Conservation (phyloP, 2,329 filamentous ascomycete species). For the Colletotrichum sojae region DNA sequence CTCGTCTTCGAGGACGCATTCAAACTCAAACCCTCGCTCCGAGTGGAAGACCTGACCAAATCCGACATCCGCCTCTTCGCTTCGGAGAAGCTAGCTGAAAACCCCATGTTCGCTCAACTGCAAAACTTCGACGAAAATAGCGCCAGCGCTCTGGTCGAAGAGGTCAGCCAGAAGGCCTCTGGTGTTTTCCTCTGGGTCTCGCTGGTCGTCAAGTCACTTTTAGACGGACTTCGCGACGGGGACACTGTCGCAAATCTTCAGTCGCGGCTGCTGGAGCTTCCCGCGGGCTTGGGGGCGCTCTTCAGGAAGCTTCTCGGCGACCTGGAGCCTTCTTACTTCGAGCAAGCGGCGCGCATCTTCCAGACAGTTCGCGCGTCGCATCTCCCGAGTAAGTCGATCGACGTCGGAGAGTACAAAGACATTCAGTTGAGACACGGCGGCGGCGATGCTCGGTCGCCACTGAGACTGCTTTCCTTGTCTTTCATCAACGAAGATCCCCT, state of each 20-base stretch:
- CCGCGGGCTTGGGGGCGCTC: conserved; percentile 36
- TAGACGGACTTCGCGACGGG: conserved; percentile 28
- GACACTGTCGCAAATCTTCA: conserved; percentile 32
- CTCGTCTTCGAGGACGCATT: conserved; percentile 43
- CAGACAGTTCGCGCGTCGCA: not conserved
- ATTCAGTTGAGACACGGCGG: not conserved
- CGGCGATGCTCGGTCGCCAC: not conserved
- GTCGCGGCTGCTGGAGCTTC: conserved; percentile 31
- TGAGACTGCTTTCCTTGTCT: conserved; percentile 8
- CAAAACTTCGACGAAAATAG: not conserved
- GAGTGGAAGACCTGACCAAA: conserved; percentile 40
- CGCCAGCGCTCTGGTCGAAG: conserved; percentile 21
- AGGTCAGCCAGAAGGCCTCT: conserved; percentile 32
- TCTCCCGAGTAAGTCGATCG: not conserved
- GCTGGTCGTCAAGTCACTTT: conserved; percentile 37
- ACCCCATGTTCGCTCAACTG: not conserved
- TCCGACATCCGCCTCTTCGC: conserved; percentile 40
- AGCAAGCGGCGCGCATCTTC: conserved; percentile 1
- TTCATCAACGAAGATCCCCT: conserved; percentile 2
- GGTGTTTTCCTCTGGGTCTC: conserved; percentile 44
- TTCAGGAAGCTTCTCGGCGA: conserved; percentile 35
- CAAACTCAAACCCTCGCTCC: conserved; percentile 11
- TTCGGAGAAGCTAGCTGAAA: conserved; percentile 8
- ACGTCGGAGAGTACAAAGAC: not conserved
- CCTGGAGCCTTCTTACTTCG: conserved; percentile 15